Evolutionary conservation across 495 filamentous ascomycete genomes (phyloP), one percentile per base, ranked within the genome.

Genomic region (Talaromyces proteolyticus): DNA sequence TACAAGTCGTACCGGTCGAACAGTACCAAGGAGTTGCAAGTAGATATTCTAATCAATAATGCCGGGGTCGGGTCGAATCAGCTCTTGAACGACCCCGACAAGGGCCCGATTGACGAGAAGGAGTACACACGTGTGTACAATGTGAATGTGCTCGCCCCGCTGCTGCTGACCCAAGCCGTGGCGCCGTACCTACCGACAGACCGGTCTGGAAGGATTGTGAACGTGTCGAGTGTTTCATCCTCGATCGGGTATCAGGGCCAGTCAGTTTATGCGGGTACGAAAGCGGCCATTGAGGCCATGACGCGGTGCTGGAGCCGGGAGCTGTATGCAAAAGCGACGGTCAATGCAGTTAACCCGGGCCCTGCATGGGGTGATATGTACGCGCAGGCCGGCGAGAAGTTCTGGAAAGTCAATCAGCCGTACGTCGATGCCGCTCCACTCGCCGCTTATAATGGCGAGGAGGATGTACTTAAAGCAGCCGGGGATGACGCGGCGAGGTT

Each of bases 41-140:
- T 91, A 63, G 84, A 91, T 63, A 86, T 91, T 57, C 57, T 89
- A 16, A 68, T 91, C 65, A 87, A 92, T 77, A 91, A 92, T 63
- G 86, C 88, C 42, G 88, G 77, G 48, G 65, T 77, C 5, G 59
- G 52, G 22, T 81, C 85, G 61, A 59, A 70, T 16, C 54, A 52
- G 7, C 62, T 63, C 23, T 57, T 95, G 3, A 77, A 82, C 49
- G 72, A 82, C 45, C 57, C 82, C 45, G 77, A 63, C 0, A 62
- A 57, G 37, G 72, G 72, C 23, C 39, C 49, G 2, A 50, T 61
- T 34, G 42, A 53, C 11, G 44, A 64, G 14, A 66, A 72, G 42
- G 75, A 87, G 21, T 91, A 86, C 65, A 63, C 76, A n/a, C 57
- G 65, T 17, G 78, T 79, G 44, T 91, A 88, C 69, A 71, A 69